Evolutionary conservation across 1,284 basidiomycete species (phyloP), one percentile per base, ranked within the genome.

Genomic region (Naganishia albida): DNA sequence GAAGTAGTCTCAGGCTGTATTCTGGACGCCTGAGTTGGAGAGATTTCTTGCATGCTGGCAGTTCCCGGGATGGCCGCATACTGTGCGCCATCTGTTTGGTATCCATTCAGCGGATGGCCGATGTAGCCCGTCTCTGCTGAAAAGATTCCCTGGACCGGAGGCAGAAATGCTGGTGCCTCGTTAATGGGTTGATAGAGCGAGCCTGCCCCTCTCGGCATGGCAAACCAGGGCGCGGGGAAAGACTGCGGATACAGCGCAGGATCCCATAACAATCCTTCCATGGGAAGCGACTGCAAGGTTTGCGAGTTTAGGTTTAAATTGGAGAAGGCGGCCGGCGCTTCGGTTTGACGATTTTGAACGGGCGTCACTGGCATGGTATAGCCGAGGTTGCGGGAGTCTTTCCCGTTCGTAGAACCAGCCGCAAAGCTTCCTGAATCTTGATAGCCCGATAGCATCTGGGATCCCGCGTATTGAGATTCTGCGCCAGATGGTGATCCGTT

Each of bases 181-280:
- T 53, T 51, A 15, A 63, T 18, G 38, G 68, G 68, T 46, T 69
- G 56, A 50, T 56, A 69, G 4, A 69, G 57, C 18, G 53, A 52
- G 1, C 72, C 72, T 1, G 77, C 77, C 1, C 75, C 75, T 34
- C 72, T 70, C 2, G 69, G 51, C 39, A 74, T 66, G 3, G 71
- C 65, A 54, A 78, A 79, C 78, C 78, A 79, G 1, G 78, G 78
- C 18, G 68, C 68, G 0, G 78, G 78, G 3, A 79, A 69, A n/a
- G 69, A 66, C 13, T 71, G 64, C 1, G 77, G 78, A 56, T 70
- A 78, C 2, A 72, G 69, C 15, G 75, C 72, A 1, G 77, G 74
- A 34, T 74, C 70, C 75, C 75, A 78, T 67, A 79, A 55, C 25
- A 68, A 25, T 18, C 67, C 67, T 23, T 62, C 65, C 53, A 66